phyloP scores from a whole-genome alignment of 441 rosid genomes.

The Dalechampia spathulata region DNA sequence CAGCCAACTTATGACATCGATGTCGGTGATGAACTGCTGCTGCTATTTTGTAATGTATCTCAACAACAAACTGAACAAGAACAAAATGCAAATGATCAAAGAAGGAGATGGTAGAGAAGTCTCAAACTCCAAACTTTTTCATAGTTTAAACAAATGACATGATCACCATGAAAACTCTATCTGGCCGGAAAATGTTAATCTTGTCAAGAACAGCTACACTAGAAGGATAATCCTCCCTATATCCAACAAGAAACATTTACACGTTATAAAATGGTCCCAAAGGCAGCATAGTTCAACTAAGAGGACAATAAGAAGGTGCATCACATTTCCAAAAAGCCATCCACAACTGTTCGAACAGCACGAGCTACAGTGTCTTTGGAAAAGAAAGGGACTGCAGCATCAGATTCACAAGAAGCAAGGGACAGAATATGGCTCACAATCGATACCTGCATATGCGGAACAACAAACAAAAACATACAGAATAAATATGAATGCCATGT shows the following conservation, averaged over 20 bases:
- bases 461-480: background rate
- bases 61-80: constrained; percentile 64
- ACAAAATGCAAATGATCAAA: constrained; percentile 12
- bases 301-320: constrained; percentile 17
- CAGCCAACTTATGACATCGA: constrained; percentile 71
- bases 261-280: constrained; percentile 5
- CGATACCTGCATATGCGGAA: constrained; percentile 59
- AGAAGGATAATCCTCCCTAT: constrained; percentile 48
- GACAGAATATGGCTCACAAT: constrained; percentile 80
- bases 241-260: constrained; percentile 21
- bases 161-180: constrained; percentile 92
- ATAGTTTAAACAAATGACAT: constrained; percentile 15
- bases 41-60: constrained; percentile 77
- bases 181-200: constrained; percentile 89
- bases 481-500: constrained; percentile 2
- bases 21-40: constrained; percentile 86
- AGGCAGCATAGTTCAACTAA: constrained; percentile 13
- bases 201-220: constrained; percentile 59
- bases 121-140: constrained; percentile 7
- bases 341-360: constrained; percentile 81
- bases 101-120: constrained; percentile 13
- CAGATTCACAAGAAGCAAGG: constrained; percentile 61
- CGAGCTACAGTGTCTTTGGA: constrained; percentile 50
- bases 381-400: constrained; percentile 69
- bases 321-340: constrained; percentile 89